Percentiles rank a stretch among this genome's conserved stretches.
phyloP scores from a whole-genome alignment of 768 basidiomycete genomes.

The Tulasnella sp. region DNA sequence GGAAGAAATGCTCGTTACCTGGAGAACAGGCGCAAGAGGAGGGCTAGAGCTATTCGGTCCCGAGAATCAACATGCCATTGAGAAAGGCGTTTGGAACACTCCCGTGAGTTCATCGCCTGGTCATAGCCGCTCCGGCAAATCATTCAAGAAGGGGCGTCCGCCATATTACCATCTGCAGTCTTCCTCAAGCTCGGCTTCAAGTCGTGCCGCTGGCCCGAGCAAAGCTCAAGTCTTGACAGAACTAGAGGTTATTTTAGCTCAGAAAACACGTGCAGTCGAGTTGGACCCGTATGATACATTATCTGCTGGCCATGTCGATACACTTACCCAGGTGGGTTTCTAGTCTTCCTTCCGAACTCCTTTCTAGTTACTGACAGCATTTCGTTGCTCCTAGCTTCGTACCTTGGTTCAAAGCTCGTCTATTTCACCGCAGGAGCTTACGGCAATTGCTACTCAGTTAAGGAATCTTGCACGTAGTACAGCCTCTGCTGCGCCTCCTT shows the following conservation, averaged over 20 bases:
- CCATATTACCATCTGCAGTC: conserved; percentile 5
- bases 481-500: conserved; percentile 32
- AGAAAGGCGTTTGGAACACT: conserved; percentile 69
- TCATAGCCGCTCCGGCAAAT: conserved; percentile 35
- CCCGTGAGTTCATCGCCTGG: conserved; percentile 23
- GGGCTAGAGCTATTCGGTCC: conserved; percentile 80
- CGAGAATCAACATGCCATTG: conserved; percentile 72
- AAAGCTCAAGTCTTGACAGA: conserved; percentile 76
- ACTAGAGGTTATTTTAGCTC: conserved; percentile 70
- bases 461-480: conserved; percentile 33
- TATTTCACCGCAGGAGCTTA: conserved; percentile 70
- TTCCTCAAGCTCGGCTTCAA: conserved; percentile 2
- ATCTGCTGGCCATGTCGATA: conserved; percentile 62
- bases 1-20: conserved; percentile 95
- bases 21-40: conserved; percentile 78
- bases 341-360: background rate
- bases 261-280: conserved; percentile 69
- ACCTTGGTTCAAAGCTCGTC: conserved; percentile 63
- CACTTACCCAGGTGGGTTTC: conserved; percentile 67
- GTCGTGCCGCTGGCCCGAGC: conserved; percentile 36
- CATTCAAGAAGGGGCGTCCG: background rate
- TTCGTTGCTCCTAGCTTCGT: conserved; percentile 44
- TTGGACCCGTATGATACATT: conserved; percentile 62
- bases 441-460: conserved; percentile 64
- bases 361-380: background rate